These are phyloP conservation scores for apple (Malus domestica) DNA, from an alignment of 306 rosid species.

Conservation along the genomic window DNA sequence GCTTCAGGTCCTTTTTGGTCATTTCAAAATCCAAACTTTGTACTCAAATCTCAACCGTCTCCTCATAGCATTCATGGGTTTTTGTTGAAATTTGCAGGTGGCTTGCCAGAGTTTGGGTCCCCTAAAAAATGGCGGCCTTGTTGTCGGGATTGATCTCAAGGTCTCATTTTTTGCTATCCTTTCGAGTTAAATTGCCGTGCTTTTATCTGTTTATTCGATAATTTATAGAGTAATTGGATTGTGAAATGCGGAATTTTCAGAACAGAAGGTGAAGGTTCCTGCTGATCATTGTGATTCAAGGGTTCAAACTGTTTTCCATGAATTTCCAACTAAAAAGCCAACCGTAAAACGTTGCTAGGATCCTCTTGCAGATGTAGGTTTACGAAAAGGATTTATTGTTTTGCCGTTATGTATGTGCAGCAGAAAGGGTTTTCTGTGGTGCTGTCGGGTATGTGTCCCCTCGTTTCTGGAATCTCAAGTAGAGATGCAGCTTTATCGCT, in stretches of 20 bases:
- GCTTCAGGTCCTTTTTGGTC: constrained; percentile 55
- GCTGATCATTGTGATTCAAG: constrained; percentile 70
- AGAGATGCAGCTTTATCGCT: constrained; percentile 72
- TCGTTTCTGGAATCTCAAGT: constrained; percentile 75
- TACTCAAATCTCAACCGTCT: background rate
- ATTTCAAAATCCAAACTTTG: background rate
- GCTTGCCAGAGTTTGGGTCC: constrained; percentile 93
- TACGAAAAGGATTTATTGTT: background rate
- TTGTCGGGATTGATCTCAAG: constrained; percentile 81
- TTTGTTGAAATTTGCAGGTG: constrained; percentile 30
- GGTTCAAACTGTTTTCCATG: constrained; percentile 41
- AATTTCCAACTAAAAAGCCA: background rate
- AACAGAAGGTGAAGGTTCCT: constrained; percentile 85
- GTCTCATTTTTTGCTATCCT: constrained; percentile 17
- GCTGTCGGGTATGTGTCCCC: constrained; percentile 90
- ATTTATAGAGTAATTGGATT: background rate
- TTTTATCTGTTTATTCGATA: background rate
- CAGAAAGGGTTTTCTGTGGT: constrained; percentile 68
- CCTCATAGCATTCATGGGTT: background rate
- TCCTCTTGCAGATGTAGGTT: background rate
- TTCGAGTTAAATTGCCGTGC: background rate
- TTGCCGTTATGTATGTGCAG: constrained; percentile 20
- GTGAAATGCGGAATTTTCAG: constrained; percentile 36
- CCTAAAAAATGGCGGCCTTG: constrained; percentile 46
- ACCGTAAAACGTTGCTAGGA: background rate